These are phyloP conservation scores for Penicillium sp. DNA, from an alignment of 2,329 filamentous ascomycete species.

Conservation along the genomic window DNA sequence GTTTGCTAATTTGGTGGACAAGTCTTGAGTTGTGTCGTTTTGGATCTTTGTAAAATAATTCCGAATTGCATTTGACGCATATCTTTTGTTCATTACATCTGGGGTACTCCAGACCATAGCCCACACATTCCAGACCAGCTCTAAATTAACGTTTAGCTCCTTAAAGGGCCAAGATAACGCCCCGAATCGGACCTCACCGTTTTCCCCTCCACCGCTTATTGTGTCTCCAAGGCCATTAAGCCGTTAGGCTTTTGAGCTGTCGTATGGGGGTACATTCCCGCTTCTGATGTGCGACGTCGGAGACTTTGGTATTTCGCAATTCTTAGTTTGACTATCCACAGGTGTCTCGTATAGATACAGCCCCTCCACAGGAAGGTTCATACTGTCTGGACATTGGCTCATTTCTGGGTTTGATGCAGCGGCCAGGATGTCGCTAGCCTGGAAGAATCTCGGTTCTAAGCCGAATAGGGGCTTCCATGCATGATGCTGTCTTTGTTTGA, in stretches of 20 bases:
- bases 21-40: conserved; percentile 10
- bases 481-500: conserved; percentile 1
- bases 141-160: not conserved
- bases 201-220: not conserved
- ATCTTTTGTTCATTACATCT: not conserved
- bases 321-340: not conserved
- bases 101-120: not conserved
- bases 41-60: not conserved
- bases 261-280: too few species aligned
- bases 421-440: not conserved
- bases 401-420: not conserved
- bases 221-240: not conserved
- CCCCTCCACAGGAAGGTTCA: not conserved
- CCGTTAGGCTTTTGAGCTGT: not conserved
- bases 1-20: conserved; percentile 63
- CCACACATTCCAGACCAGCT: not conserved
- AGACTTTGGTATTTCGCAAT: not conserved
- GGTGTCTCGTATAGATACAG: not conserved
- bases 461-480: not conserved
- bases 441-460: not conserved
- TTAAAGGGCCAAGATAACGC: not conserved
- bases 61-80: not conserved
- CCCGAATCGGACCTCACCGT: not conserved
- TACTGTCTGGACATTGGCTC: not conserved
- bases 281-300: not conserved